Evolutionary conservation across 768 basidiomycete species (phyloP).

Genomic region (Austroboletus festivus): DNA sequence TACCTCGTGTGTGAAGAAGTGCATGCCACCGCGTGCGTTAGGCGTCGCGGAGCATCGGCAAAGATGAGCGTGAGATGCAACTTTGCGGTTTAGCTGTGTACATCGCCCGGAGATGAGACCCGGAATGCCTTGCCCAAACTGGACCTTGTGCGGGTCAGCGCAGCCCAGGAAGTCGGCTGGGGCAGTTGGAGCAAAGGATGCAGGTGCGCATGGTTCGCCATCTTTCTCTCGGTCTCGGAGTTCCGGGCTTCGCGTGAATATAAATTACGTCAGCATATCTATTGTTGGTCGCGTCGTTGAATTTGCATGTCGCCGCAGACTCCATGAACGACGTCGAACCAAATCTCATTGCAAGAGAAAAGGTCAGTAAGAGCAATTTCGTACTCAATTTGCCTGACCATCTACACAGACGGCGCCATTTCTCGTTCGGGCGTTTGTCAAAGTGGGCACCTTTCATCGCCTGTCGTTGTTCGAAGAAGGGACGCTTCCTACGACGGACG

Average conservation of each 20-base stretch:
- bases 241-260: too few species aligned
- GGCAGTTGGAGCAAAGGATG: too few species aligned
- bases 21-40: too few species aligned
- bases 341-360: constrained; percentile 54
- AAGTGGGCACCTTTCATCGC: constrained; percentile 76
- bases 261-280: neutral
- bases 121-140: too few species aligned
- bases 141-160: too few species aligned
- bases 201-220: too few species aligned
- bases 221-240: too few species aligned
- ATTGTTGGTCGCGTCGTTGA: neutral
- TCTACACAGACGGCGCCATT: constrained; percentile 67
- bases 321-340: constrained; percentile 40
- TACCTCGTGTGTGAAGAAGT: too few species aligned
- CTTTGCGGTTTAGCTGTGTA: too few species aligned
- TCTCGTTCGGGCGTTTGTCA: constrained; percentile 78
- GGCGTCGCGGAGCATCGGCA: too few species aligned
- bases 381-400: neutral
- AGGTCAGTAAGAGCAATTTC: constrained; percentile 32
- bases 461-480: constrained; percentile 75
- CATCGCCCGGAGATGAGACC: too few species aligned
- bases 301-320: neutral
- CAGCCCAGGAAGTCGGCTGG: neutral
- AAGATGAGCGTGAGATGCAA: too few species aligned
- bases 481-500: constrained; percentile 71